Percentiles rank a stretch among this genome's conserved stretches.
Conservation (phyloP, 768 basidiomycete genomes). For the Tephrocybe sp. region DNA sequence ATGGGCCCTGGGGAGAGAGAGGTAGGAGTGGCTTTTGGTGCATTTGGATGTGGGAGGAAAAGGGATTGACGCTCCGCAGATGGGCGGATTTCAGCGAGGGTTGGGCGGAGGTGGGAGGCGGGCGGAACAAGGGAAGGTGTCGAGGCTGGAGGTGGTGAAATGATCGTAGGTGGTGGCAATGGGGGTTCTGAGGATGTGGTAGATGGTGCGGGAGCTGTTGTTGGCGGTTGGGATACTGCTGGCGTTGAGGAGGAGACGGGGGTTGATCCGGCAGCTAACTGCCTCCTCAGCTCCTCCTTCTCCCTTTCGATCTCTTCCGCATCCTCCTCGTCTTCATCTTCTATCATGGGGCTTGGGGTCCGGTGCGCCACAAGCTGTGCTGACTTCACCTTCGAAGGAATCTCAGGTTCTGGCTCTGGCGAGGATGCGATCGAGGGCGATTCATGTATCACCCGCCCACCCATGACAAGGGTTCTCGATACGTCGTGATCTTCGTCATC, state of each 20-base stretch:
- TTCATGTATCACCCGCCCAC: slow-evolving; percentile 4
- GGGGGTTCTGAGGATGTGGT: neutral
- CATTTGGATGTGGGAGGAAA: slow-evolving; percentile 46
- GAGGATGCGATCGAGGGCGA: slow-evolving; percentile 16
- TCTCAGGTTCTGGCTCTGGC: slow-evolving; percentile 22
- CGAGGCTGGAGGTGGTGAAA: slow-evolving; percentile 6
- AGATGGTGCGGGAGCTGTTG: slow-evolving; percentile 10
- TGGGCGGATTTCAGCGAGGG: slow-evolving; percentile 26
- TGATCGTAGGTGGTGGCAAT: neutral
- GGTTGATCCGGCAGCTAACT: neutral
- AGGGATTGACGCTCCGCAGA: slow-evolving; percentile 34
- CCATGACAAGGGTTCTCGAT: neutral
- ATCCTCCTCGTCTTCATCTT: slow-evolving; percentile 5
- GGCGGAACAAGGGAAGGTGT: slow-evolving; percentile 8
- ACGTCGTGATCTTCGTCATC: slow-evolving; percentile 37
- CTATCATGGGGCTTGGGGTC: slow-evolving; percentile 23
- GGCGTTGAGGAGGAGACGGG: neutral
- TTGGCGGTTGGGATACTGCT: neutral
- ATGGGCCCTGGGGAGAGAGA: slow-evolving; percentile 50
- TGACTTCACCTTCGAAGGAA: slow-evolving; percentile 5
- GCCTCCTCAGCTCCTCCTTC: slow-evolving; percentile 3
- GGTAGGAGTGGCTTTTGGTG: slow-evolving; percentile 36
- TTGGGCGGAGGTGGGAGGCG: slow-evolving; percentile 27
- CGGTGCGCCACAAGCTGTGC: slow-evolving; percentile 22
- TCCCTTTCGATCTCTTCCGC: slow-evolving; percentile 3